Conservation (phyloP, 345 rosid genomes). For the Dovyalis caffra region DNA sequence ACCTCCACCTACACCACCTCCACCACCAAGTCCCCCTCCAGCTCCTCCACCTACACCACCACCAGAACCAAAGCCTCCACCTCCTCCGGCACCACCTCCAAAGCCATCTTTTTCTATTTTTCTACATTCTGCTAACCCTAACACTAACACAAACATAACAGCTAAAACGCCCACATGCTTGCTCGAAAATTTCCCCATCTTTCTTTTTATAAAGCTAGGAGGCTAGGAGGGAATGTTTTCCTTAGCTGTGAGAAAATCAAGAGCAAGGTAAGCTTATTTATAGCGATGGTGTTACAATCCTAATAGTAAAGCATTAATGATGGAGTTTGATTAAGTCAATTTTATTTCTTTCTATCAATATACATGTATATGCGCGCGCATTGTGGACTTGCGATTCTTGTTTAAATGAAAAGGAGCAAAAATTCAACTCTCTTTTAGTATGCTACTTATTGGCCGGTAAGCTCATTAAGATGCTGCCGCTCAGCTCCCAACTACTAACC, state of each 20-base stretch:
- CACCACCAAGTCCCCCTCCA: not conserved
- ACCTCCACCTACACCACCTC: not conserved
- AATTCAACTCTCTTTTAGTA: constrained; percentile 22
- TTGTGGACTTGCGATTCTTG: not conserved
- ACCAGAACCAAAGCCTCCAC: not conserved
- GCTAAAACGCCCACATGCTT: constrained; percentile 19
- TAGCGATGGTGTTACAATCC: not conserved
- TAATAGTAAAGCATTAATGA: not conserved
- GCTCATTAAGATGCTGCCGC: constrained; percentile 11
- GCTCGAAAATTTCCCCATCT: constrained; percentile 28
- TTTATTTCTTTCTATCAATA: not conserved
- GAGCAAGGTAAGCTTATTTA: constrained; percentile 4
- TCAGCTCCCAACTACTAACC: constrained; percentile 20
- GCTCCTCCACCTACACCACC: not conserved
- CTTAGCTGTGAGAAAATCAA: not conserved
- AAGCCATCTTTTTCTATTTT: constrained; percentile 26
- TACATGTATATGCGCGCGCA: not conserved
- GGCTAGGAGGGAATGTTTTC: not conserved
- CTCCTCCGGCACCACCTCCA: constrained; percentile 9
- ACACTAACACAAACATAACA: constrained; percentile 27
- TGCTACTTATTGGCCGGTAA: constrained; percentile 10
- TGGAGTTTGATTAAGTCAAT: not conserved
- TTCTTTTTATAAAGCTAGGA: not conserved
- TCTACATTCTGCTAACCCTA: constrained; percentile 40
- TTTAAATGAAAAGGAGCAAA: constrained; percentile 1